Percentiles rank a stretch among this genome's conserved stretches.
phyloP scores from a whole-genome alignment of 2,329 filamentous ascomycete genomes.

The Fusarium nisikadoi region DNA sequence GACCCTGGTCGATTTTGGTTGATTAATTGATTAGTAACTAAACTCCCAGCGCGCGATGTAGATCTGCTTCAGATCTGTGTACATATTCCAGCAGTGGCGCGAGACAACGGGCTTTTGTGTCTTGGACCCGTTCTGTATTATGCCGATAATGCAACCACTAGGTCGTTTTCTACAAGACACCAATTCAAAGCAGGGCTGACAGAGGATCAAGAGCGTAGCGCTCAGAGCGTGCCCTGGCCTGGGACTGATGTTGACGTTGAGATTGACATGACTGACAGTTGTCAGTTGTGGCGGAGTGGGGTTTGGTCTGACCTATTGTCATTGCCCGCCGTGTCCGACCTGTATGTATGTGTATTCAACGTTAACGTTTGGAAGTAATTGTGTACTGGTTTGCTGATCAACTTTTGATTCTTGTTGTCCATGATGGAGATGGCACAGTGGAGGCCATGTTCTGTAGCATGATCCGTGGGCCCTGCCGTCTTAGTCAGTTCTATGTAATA shows the following conservation, averaged over 20 bases:
- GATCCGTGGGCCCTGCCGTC: constrained; percentile 22
- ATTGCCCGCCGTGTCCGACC: constrained; percentile 9
- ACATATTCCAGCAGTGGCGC: constrained; percentile 22
- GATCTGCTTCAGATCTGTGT: constrained; percentile 31
- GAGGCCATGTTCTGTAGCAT: constrained; percentile 26
- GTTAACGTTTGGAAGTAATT: constrained; percentile 17
- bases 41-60: background rate
- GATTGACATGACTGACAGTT: constrained; percentile 23
- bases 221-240: background rate
- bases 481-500: constrained; percentile 33
- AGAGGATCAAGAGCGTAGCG: background rate
- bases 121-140: constrained; percentile 16
- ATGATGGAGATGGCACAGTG: constrained; percentile 12
- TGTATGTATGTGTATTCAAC: background rate
- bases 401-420: background rate
- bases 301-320: constrained; percentile 11
- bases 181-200: constrained; percentile 6
- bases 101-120: constrained; percentile 23
- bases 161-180: constrained; percentile 8
- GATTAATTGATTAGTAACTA: constrained; percentile 15
- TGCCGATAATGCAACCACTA: constrained; percentile 27
- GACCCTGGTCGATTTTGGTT: background rate
- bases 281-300: constrained; percentile 40
- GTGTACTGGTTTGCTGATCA: constrained; percentile 1
- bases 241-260: constrained; percentile 1